These are phyloP conservation scores for Silybum marianum DNA, from an alignment of 129 eudicot species.

Conservation along the genomic window DNA sequence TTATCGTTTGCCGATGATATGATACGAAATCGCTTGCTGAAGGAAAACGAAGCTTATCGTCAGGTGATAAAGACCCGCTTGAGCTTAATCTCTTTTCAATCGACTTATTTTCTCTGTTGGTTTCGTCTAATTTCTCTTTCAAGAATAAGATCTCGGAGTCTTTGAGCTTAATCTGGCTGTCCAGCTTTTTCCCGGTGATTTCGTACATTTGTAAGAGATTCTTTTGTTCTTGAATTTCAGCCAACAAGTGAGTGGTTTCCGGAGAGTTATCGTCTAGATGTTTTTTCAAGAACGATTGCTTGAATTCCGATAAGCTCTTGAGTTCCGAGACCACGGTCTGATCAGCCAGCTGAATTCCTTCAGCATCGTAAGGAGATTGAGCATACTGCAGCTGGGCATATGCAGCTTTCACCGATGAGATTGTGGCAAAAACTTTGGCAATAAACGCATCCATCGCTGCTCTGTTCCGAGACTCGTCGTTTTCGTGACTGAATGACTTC, in stretches of 20 bases:
- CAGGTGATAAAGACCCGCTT: conserved; percentile 49
- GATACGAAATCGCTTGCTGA: conserved; percentile 48
- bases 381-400: conserved; percentile 75
- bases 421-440: conserved; percentile 65
- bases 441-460: conserved; percentile 61
- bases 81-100: conserved; percentile 65
- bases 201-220: conserved; percentile 59
- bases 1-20: conserved; percentile 47
- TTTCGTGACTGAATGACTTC: conserved; percentile 33
- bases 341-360: conserved; percentile 78
- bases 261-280: conserved; percentile 59
- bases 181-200: conserved; percentile 55
- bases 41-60: conserved; percentile 45
- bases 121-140: conserved; percentile 62
- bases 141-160: conserved; percentile 77
- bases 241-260: conserved; percentile 41
- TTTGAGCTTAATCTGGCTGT: conserved; percentile 60
- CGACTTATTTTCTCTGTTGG: conserved; percentile 51
- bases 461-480: conserved; percentile 35
- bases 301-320: conserved; percentile 65
- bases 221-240: conserved; percentile 77
- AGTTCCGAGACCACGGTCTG: conserved; percentile 68
- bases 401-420: conserved; percentile 74
- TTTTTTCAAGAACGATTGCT: conserved; percentile 63
- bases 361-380: conserved; percentile 81